Evolutionary conservation across 2,329 filamentous ascomycete genomes (phyloP), one percentile per base, ranked within the genome.

Genomic region (Chrysoporthe puriensis): DNA sequence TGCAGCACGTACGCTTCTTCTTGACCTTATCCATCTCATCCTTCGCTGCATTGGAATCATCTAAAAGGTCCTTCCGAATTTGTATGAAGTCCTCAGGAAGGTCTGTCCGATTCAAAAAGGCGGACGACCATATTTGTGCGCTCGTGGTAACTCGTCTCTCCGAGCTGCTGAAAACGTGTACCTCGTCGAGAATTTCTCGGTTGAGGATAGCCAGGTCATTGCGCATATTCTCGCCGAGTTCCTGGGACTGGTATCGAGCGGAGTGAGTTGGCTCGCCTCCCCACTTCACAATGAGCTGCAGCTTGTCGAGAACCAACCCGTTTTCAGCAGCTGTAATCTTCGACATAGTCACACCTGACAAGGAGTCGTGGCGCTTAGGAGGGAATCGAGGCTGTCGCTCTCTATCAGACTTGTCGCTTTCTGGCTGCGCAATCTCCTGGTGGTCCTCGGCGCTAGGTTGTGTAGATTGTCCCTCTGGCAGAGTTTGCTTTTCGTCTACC

Each of bases 21-120:
- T 99, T 99, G 66, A 99, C 96, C 80, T 97, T 97, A 80, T 99
- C 96, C 92, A 97, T 99, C 75, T 97, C 94, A 77, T 99, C 96
- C 78, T 99, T 99, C 67, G 96, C 96, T 4, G 96, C 96, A 78
- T 99, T 99, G 0, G 94, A 98, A 77, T 99, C 96, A 77, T 99
- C 96, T 3, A 99, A 83, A 7, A 99, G 85, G 79, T 98, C 94
- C 77, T 99, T 99, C 64, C 96, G 90, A 66, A 98, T 90, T 44
- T 89, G 91, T 71, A 99, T 97, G 71, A 93, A 93, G 73, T 97
- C 92, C 34, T 93, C 88, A 0, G 91, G 88, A 18, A 97, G 84
- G 65, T 97, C 92, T 77, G 96, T 93, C 75, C 93, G 88, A 62
- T 93, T 91, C 56, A 98, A 82, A 77, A 99, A 99, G 1, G 94